Percentiles rank a stretch among this genome's conserved stretches.
These are phyloP conservation scores for Plectosphaerella sp. DNA, from an alignment of 2,329 filamentous ascomycete species.

Conservation along the genomic window DNA sequence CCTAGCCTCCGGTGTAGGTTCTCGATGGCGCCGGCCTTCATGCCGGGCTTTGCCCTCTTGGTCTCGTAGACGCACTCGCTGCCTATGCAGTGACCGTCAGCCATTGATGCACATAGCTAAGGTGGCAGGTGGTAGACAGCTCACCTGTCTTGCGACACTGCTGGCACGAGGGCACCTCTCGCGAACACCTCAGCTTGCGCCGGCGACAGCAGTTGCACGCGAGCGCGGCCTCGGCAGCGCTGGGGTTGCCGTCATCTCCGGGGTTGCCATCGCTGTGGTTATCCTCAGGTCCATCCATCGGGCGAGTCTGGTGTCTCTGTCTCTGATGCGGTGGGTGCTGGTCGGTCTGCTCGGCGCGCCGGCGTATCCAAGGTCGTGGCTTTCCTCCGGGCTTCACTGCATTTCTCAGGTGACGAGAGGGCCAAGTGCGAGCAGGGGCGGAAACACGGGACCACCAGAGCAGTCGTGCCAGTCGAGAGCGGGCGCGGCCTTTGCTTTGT, in stretches of 20 bases:
- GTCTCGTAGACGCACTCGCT: conserved; percentile 23
- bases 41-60: conserved; percentile 27
- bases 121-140: not conserved
- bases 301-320: not conserved
- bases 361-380: not conserved
- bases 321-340: not conserved
- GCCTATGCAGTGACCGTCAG: conserved; percentile 4
- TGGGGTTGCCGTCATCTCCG: not conserved
- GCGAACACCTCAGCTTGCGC: conserved; percentile 7
- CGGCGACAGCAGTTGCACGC: conserved; percentile 9
- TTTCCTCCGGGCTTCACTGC: not conserved
- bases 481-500: not conserved
- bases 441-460: not conserved
- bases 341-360: not conserved
- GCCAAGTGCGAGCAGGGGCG: not conserved
- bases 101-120: not conserved
- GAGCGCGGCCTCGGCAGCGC: conserved; percentile 1
- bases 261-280: not conserved
- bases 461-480: not conserved
- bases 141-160: conserved; percentile 9
- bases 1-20: conserved; percentile 27
- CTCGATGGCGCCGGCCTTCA: conserved; percentile 31
- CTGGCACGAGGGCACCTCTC: conserved; percentile 6
- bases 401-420: not conserved
- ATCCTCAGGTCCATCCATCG: not conserved